Evolutionary conservation across 306 rosid genomes (phyloP).

Genomic region (Calophaca sinica): DNA sequence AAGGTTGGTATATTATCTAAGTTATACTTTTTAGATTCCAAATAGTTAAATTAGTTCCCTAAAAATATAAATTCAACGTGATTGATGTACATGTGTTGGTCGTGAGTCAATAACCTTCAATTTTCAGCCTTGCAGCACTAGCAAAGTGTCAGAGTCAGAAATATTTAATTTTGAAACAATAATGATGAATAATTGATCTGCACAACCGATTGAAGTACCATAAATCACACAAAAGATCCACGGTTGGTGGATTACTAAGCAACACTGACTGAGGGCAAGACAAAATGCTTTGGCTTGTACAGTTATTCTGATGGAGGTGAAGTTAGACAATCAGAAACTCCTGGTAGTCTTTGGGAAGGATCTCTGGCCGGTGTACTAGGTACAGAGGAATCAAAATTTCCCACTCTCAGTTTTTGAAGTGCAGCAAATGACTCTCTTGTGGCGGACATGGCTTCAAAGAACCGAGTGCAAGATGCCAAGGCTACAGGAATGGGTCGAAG

Average conservation of each 20-base stretch:
- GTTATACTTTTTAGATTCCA: no score
- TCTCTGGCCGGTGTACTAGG: slow-evolving; percentile 68
- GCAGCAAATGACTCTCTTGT: slow-evolving; percentile 94
- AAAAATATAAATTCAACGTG: no score
- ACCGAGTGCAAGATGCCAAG: slow-evolving; percentile 90
- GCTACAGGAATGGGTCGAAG: slow-evolving; percentile 98
- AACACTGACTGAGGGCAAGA: slow-evolving; percentile 63
- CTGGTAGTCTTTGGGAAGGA: slow-evolving; percentile 59
- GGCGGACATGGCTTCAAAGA: slow-evolving; percentile 98
- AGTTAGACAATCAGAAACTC: slow-evolving; percentile 66
- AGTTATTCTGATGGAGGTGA: slow-evolving; percentile 78
- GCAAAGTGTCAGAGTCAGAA: background rate
- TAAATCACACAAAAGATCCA: slow-evolving; percentile 21
- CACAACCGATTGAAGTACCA: slow-evolving; percentile 32
- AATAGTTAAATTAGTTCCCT: no score
- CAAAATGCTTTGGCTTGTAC: slow-evolving; percentile 58
- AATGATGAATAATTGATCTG: slow-evolving; percentile 32
- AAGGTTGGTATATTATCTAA: background rate
- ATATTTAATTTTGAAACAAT: slow-evolving; percentile 15
- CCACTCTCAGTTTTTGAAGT: slow-evolving; percentile 86
- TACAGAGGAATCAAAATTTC: slow-evolving; percentile 55
- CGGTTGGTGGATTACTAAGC: slow-evolving; percentile 31
- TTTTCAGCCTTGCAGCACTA: no score
- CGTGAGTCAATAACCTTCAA: no score
- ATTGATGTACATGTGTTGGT: no score